These are phyloP conservation scores for Cutaneotrichosporon mucoides DNA, from an alignment of 1,284 basidiomycete genomes.

Conservation along the genomic window DNA sequence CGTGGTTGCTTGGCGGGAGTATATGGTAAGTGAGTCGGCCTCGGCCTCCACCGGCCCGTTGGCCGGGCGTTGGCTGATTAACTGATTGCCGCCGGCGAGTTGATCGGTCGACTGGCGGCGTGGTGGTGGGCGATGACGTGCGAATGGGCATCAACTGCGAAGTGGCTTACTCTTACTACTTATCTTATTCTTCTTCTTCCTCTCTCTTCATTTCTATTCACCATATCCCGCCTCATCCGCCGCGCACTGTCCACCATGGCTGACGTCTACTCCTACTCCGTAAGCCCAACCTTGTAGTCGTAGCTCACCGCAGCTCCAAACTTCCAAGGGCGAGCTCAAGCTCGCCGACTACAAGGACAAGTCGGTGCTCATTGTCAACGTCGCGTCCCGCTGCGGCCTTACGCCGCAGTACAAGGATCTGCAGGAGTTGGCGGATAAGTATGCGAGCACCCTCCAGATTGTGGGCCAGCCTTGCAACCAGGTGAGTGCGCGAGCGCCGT, in stretches of 20 bases:
- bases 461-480: constrained; percentile 92
- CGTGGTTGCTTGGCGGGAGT: too few species aligned
- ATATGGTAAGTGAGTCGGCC: too few species aligned
- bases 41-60: too few species aligned
- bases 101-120: too few species aligned
- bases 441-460: constrained; percentile 70
- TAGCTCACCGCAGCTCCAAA: constrained; percentile 31
- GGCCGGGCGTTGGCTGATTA: too few species aligned
- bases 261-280: constrained; percentile 43
- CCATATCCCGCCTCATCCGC: neutral
- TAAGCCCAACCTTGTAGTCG: constrained; percentile 8
- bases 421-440: constrained; percentile 76
- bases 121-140: neutral
- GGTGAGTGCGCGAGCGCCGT: constrained; percentile 17
- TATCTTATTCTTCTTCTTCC: neutral
- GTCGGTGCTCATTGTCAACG: constrained; percentile 48
- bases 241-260: constrained; percentile 29
- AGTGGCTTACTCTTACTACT: constrained; percentile 21
- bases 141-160: too few species aligned
- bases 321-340: constrained; percentile 35
- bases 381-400: constrained; percentile 57
- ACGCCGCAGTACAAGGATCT: constrained; percentile 85
- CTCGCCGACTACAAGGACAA: constrained; percentile 44
- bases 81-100: too few species aligned
- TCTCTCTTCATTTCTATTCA: constrained; percentile 2